Evolutionary conservation across 768 basidiomycete species (phyloP).

Genomic region (Hericium alpestre): DNA sequence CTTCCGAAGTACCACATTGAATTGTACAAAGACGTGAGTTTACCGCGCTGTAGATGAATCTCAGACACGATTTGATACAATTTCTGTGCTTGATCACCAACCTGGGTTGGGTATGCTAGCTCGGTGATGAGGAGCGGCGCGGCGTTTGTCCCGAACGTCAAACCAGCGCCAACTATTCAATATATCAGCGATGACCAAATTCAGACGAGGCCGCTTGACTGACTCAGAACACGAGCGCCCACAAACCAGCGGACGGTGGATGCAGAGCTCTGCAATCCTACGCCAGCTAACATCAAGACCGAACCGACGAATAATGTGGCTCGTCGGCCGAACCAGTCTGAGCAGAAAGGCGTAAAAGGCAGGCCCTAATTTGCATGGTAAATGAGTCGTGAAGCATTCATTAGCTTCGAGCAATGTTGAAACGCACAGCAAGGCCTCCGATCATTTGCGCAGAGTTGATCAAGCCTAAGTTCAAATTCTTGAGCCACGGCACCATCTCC

Average conservation of each 20-base stretch:
- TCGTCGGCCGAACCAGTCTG: slow-evolving; percentile 55
- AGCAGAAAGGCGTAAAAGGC: slow-evolving; percentile 50
- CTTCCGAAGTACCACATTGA: slow-evolving; percentile 68
- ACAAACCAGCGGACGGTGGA: slow-evolving; percentile 41
- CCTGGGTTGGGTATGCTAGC: slow-evolving; percentile 63
- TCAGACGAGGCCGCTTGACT: slow-evolving; percentile 12
- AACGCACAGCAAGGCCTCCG: slow-evolving; percentile 38
- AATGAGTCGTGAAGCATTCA: neutral
- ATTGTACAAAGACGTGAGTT: slow-evolving; percentile 58
- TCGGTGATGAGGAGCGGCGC: slow-evolving; percentile 56
- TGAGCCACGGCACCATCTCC: neutral
- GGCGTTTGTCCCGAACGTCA: slow-evolving; percentile 51
- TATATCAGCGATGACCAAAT: slow-evolving; percentile 1
- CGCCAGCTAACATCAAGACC: slow-evolving; percentile 53
- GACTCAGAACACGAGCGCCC: slow-evolving; percentile 44
- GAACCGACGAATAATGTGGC: slow-evolving; percentile 50
- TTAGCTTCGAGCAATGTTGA: neutral
- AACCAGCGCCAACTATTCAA: slow-evolving; percentile 47
- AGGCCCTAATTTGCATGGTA: slow-evolving; percentile 30
- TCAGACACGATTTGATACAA: slow-evolving; percentile 8
- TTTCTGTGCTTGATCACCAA: slow-evolving; percentile 7
- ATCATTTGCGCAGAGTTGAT: slow-evolving; percentile 58
- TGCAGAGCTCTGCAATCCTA: slow-evolving; percentile 42
- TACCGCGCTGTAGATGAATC: slow-evolving; percentile 31
- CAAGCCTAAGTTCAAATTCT: slow-evolving; percentile 30